Evolutionary conservation across 2,329 filamentous ascomycete species (phyloP), one percentile per base, ranked within the genome.

Genomic region (Aureobasidium namibiae): DNA sequence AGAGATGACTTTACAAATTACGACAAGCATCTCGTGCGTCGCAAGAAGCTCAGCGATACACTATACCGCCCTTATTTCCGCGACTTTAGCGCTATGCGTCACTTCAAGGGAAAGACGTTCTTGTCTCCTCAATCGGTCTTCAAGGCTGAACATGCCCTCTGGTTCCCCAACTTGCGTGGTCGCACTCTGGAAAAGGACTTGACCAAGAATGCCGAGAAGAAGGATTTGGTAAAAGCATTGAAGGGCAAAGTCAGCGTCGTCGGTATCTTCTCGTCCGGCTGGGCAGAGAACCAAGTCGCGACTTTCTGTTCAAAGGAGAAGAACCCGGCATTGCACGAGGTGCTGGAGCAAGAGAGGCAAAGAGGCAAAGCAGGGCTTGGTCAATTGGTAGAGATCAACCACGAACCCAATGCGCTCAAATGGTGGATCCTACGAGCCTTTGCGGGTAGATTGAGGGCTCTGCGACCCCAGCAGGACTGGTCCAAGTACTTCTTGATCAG

Each of bases 21-120:
- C 68, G 87, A 94, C 61, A 92, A 90, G 72, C 92, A 97, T 70
- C 74, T 96, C 8, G 79, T 82, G 64, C 82, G 86, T 65, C 83
- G 92, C 64, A 82, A 89, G 66, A 80, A 90, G 70, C 78, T 97
- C 88, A 71, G 89, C 45, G 81, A 83, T 65, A 85, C 90, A 71
- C 86, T 95, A 69, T 79, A 86, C 21, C 89, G 89, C 61, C 92
- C 92, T 2, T 99, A 99, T 75, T 99, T 96, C 77, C 88, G 91
- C 72, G 92, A 99, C 79, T 96, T 91, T 88, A 84, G 83, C 61
- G 94, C 95, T 74, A 82, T 96, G 73, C 80, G 86, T 65, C 86
- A 94, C 64, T 75, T 80, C 75, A 84, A 91, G 67, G 94, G 94
- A 68, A 99, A 99, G 75, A 90, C 90, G 24, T 99, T 96, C 75